A percentile compares a stretch with the other conserved stretches of the same genome.
Conservation (phyloP, 805 yeast species). For the Teunomyces stri region DNA sequence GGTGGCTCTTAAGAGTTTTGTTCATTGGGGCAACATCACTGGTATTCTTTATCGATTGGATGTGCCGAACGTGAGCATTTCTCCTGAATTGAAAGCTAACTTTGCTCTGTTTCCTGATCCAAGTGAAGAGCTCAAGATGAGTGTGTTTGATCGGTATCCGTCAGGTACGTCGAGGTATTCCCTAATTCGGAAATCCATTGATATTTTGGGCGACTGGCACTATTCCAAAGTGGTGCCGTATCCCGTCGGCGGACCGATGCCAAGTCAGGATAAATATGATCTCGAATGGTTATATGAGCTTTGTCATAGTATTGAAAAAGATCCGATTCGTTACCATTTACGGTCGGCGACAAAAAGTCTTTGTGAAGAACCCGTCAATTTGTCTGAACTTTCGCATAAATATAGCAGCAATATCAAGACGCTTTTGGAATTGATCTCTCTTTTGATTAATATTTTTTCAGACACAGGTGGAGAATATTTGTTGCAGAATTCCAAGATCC, state of each 20-base stretch:
- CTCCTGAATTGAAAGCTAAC: slow-evolving; percentile 22
- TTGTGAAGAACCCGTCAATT: slow-evolving; percentile 31
- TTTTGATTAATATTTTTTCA: slow-evolving; percentile 28
- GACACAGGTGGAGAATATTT: slow-evolving; percentile 32
- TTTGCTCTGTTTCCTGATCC: slow-evolving; percentile 45
- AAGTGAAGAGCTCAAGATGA: slow-evolving; percentile 34
- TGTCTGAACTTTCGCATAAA: slow-evolving; percentile 28
- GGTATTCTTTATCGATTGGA: slow-evolving; percentile 45
- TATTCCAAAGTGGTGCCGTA: slow-evolving; percentile 40
- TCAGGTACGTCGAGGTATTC: slow-evolving; percentile 52
- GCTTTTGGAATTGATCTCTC: slow-evolving; percentile 26
- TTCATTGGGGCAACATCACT: slow-evolving; percentile 54
- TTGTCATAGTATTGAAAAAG: slow-evolving; percentile 44
- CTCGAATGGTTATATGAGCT: slow-evolving; percentile 34
- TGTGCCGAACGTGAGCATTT: slow-evolving; percentile 35
- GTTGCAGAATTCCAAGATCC: slow-evolving; percentile 37
- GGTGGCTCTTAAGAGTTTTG: slow-evolving; percentile 48
- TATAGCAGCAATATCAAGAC: slow-evolving; percentile 17
- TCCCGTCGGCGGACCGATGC: slow-evolving; percentile 18
- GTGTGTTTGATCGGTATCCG: slow-evolving; percentile 47
- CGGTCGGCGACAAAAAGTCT: slow-evolving; percentile 36
- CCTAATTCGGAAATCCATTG: slow-evolving; percentile 39
- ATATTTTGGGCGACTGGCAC: slow-evolving; percentile 32
- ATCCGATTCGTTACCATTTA: slow-evolving; percentile 50
- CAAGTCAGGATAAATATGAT: slow-evolving; percentile 15